phyloP scores from a whole-genome alignment of 306 rosid species.

The Fragaria iinumae region DNA sequence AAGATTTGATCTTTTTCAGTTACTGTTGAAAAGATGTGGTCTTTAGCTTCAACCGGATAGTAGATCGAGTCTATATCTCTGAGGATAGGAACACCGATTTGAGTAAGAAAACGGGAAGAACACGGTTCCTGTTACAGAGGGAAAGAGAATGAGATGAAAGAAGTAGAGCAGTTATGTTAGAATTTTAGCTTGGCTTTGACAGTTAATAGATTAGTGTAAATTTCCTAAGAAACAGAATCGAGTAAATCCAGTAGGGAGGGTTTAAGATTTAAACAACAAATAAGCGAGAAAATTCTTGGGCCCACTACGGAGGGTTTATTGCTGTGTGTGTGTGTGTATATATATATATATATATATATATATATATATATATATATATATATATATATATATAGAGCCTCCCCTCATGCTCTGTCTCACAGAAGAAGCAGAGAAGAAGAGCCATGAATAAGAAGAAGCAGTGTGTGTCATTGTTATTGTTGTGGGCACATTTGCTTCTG shows the following conservation, averaged over 20 bases:
- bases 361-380: too few relatives aligned
- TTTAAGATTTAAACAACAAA: not conserved
- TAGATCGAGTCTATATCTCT: not conserved
- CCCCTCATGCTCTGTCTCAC: conserved; percentile 14
- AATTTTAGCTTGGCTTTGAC: not conserved
- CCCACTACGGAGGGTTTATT: not conserved
- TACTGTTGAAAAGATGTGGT: not conserved
- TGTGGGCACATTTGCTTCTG: conserved; percentile 31
- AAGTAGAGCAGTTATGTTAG: not conserved
- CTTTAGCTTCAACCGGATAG: not conserved
- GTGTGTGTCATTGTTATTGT: conserved; percentile 27
- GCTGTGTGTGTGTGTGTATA: too few relatives aligned
- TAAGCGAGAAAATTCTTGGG: not conserved
- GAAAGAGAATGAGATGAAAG: not conserved
- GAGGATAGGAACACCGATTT: not conserved
- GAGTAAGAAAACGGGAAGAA: not conserved
- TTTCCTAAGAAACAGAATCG: not conserved
- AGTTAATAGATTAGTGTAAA: not conserved
- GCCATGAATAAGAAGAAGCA: conserved; percentile 24
- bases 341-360: too few relatives aligned
- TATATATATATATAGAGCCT: conserved; percentile 23
- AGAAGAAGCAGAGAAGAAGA: not conserved
- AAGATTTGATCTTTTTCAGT: not conserved
- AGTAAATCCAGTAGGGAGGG: not conserved
- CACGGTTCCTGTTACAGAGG: not conserved